Evolutionary conservation across 2,329 filamentous ascomycete genomes (phyloP).

Genomic region (Pestalotiopsis sp.): DNA sequence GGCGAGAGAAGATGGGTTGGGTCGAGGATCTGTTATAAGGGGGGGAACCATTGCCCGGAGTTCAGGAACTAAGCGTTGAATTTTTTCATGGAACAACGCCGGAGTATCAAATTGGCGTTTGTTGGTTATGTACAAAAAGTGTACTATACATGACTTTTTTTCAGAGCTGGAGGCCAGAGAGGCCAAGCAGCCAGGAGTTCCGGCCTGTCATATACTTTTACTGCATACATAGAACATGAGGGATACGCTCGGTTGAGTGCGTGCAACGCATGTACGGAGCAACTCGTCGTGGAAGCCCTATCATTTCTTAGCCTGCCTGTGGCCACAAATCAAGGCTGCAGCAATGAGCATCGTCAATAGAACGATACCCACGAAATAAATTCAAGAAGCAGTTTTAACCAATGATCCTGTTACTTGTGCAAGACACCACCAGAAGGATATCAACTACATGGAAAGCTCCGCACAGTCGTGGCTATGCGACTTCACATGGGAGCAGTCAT

Average conservation of each 20-base stretch:
- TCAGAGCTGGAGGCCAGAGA: neutral
- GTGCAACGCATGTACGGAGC: neutral
- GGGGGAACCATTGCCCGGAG: neutral
- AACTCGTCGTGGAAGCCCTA: neutral
- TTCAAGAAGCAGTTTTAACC: neutral
- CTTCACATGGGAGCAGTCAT: no score
- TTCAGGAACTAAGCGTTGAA: conserved; percentile 3
- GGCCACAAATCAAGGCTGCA: neutral
- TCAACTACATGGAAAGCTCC: no score
- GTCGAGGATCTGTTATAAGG: conserved; percentile 47
- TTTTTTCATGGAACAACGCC: neutral
- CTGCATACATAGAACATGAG: neutral
- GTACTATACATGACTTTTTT: neutral
- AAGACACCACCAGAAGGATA: neutral
- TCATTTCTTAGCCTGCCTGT: neutral
- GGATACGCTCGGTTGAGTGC: neutral
- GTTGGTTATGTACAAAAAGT: conserved; percentile 8
- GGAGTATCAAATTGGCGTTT: neutral
- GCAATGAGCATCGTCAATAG: neutral
- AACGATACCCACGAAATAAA: neutral
- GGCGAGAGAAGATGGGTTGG: conserved; percentile 57
- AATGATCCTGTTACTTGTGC: neutral
- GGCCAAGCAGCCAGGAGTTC: neutral
- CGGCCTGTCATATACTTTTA: neutral
- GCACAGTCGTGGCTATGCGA: no score